Evolutionary conservation across 2,329 filamentous ascomycete genomes (phyloP), one percentile per base, ranked within the genome.

Genomic region (Fusarium sp.): DNA sequence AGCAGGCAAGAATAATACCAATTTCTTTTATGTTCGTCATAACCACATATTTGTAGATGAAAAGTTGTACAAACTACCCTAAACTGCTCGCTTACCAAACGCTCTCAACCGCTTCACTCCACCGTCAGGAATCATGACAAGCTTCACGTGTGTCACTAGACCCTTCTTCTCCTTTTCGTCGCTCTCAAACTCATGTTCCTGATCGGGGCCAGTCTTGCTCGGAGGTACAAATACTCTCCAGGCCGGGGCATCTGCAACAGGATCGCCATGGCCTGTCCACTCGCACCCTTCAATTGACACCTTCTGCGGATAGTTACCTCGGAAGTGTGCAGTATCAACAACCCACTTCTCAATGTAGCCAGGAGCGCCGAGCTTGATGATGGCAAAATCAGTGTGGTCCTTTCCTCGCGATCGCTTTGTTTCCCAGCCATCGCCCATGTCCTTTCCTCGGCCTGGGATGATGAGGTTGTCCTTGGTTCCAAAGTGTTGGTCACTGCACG

Each of bases 361-460:
- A 6, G 87, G 83, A 0, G 87, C 86, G 24, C 92, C 92, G 20
- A 96, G 86, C 47, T 87, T 86, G 67, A 96, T 87, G 70, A 95
- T 88, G n/a, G 89, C 84, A 92, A 93, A 96, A 79, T 96, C 92
- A 20, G 92, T 81, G 78, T 96, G 92, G 44, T 83, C 88, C 77
- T 87, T 89, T 50, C 84, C 88, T 49, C 93, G 83, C 35, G 91
- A 93, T 54, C 92, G 86, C 69, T 90, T 88, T 56, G 92, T 96
- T 80, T 96, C 92, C 92, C 93, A 96, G 9, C 92, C 93, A 76
- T 95, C 92, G 50, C 92, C 91, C 92, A 96, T 96, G 79, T 96
- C 91, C 77, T 90, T 89, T 41, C 92, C 92, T 26, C 92, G 85
- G 4, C 91, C 92, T 0, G 92, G 92, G 5, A 94, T 83, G n/a